Evolutionary conservation across 2,329 filamentous ascomycete genomes (phyloP).

Genomic region (Ophiostoma tasmaniense): DNA sequence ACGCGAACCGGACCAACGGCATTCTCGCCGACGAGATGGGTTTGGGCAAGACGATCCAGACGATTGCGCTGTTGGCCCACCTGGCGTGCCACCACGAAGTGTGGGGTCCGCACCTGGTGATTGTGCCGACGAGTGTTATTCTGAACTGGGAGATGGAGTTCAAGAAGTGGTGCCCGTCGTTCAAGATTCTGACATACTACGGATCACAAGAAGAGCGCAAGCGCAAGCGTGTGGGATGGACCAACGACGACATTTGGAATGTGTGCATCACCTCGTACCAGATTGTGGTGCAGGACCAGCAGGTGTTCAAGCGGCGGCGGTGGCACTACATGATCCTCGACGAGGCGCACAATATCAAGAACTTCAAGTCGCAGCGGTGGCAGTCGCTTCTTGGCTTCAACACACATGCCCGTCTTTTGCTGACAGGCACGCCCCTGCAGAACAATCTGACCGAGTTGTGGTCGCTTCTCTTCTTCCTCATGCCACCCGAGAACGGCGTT

Average conservation of each 20-base stretch:
- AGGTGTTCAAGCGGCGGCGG: constrained; percentile 80
- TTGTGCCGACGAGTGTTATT: constrained; percentile 97
- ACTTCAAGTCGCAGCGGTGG: constrained; percentile 96
- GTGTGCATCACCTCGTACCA: constrained; percentile 98
- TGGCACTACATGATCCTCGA: constrained; percentile 99
- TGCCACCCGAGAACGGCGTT: constrained; percentile 79
- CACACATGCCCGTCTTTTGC: constrained; percentile 73
- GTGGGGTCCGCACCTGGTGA: constrained; percentile 92
- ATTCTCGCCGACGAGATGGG: constrained; percentile 99
- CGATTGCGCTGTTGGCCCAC: constrained; percentile 86
- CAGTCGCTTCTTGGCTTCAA: constrained; percentile 91
- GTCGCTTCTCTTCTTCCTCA: constrained; percentile 93
- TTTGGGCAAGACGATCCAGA: constrained; percentile 95
- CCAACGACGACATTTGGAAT: constrained; percentile 87
- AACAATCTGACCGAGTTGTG: constrained; percentile 96
- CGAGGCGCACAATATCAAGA: constrained; percentile 99
- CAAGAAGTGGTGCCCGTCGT: constrained; percentile 97
- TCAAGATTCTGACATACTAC: constrained; percentile 97
- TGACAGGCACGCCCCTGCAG: constrained; percentile 92
- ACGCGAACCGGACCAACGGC: constrained; percentile 86
- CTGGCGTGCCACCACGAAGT: constrained; percentile 81
- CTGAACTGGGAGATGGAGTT: constrained; percentile 99
- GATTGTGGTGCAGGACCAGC: constrained; percentile 85
- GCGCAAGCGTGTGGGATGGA: constrained; percentile 86
- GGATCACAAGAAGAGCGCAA: constrained; percentile 88